phyloP scores from a whole-genome alignment of 768 basidiomycete species.

The Neoboletus subvelutipes region DNA sequence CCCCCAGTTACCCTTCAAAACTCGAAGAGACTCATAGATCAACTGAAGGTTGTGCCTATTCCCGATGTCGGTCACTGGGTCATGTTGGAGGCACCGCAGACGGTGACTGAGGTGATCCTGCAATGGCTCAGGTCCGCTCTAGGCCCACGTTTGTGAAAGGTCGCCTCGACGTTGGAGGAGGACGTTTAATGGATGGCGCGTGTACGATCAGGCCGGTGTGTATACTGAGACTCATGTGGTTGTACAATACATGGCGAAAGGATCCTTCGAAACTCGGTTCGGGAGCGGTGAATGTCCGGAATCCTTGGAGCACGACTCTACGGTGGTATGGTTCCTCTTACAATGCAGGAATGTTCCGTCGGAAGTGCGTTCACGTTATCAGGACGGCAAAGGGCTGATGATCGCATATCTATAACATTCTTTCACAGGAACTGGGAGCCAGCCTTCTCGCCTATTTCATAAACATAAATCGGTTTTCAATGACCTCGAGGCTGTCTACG shows the following conservation, averaged over 20 bases:
- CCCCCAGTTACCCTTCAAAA: slow-evolving; percentile 41
- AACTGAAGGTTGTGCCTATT: slow-evolving; percentile 50
- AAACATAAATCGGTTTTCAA: neutral
- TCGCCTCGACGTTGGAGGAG: neutral
- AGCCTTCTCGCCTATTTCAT: neutral
- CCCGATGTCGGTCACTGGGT: slow-evolving; percentile 69
- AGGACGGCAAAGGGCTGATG: neutral
- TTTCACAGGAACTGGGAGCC: neutral
- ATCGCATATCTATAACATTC: too few relatives aligned
- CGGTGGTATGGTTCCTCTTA: neutral
- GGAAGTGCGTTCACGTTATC: neutral
- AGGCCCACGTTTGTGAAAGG: slow-evolving; percentile 7
- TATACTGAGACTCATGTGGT: neutral
- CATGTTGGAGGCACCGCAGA: slow-evolving; percentile 59
- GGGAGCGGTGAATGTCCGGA: neutral
- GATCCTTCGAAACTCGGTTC: neutral
- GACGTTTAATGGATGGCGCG: neutral
- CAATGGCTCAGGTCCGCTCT: slow-evolving; percentile 41
- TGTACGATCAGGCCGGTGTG: neutral
- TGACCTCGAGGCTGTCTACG: neutral
- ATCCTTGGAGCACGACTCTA: neutral
- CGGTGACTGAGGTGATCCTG: slow-evolving; percentile 48
- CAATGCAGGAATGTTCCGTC: neutral
- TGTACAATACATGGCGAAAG: neutral
- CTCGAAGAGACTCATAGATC: slow-evolving; percentile 48